Conservation (phyloP, 495 filamentous ascomycete genomes). For the Talaromyces trachyspermus region DNA sequence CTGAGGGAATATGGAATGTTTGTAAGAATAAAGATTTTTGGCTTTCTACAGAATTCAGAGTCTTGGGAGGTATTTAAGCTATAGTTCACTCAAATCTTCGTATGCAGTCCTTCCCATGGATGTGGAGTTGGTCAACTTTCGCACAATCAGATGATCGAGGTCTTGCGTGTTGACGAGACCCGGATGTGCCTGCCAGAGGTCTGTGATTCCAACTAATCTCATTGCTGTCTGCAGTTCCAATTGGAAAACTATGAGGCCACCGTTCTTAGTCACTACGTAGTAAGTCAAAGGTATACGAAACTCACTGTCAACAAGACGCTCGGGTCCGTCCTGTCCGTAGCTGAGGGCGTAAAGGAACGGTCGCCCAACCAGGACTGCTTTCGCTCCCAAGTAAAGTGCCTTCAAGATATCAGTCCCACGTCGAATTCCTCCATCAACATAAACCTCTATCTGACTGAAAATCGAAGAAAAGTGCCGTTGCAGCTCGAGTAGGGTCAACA, state of each 20-base stretch:
- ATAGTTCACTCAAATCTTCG: too few species aligned
- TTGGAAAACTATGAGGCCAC: slow-evolving; percentile 44
- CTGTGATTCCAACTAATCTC: slow-evolving; percentile 61
- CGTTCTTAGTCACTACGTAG: not conserved
- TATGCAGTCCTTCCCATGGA: too few species aligned
- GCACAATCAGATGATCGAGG: slow-evolving; percentile 56
- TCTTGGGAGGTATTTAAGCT: too few species aligned
- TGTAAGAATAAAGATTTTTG: too few species aligned
- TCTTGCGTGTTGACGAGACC: slow-evolving; percentile 55
- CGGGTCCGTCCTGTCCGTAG: slow-evolving; percentile 35
- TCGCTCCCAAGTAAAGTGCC: slow-evolving; percentile 58
- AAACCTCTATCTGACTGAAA: slow-evolving; percentile 55
- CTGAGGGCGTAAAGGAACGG: slow-evolving; percentile 49
- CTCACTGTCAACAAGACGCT: slow-evolving; percentile 42
- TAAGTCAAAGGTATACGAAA: not conserved
- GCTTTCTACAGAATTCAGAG: too few species aligned
- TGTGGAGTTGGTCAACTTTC: too few species aligned
- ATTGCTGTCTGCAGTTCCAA: slow-evolving; percentile 67
- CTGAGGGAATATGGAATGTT: too few species aligned
- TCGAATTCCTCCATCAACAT: slow-evolving; percentile 59
- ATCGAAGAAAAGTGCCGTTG: slow-evolving; percentile 52
- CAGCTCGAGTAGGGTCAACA: slow-evolving; percentile 58
- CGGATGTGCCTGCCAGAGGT: slow-evolving; percentile 54
- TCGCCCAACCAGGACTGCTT: slow-evolving; percentile 57
- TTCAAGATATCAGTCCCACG: slow-evolving; percentile 65